These are phyloP conservation scores for Mortierella sp. DNA, from an alignment of 371 early-diverging fungal species.

Conservation along the genomic window DNA sequence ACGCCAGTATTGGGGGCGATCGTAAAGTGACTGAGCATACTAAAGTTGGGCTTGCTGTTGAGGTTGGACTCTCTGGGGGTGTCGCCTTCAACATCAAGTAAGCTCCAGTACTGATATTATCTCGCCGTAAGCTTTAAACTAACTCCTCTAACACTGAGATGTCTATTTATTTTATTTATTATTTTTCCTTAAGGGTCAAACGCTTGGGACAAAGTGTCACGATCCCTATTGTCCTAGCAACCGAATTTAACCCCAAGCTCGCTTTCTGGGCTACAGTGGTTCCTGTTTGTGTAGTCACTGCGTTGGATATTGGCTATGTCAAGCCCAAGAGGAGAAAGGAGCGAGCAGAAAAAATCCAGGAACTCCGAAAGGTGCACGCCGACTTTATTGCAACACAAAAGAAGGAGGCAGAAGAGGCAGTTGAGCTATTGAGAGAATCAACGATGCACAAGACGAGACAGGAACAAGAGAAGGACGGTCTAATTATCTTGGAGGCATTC, in stretches of 20 bases:
- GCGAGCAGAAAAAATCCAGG: constrained; percentile 73
- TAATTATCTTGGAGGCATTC: constrained; percentile 88
- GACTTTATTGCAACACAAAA: constrained; percentile 79
- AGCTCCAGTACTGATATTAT: constrained; percentile 8
- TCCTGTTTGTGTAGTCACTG: constrained; percentile 74
- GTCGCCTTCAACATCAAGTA: constrained; percentile 80
- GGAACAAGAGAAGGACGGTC: constrained; percentile 78
- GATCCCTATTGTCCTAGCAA: constrained; percentile 85
- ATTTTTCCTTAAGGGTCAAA: constrained; percentile 64
- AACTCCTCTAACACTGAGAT: background rate
- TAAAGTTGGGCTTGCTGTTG: constrained; percentile 81
- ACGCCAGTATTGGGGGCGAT: constrained; percentile 69
- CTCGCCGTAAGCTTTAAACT: background rate
- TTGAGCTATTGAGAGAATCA: constrained; percentile 76
- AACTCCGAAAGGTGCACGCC: constrained; percentile 82
- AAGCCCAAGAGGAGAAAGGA: constrained; percentile 75
- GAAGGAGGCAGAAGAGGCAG: constrained; percentile 85
- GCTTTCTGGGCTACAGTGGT: constrained; percentile 76
- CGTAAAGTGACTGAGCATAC: constrained; percentile 75
- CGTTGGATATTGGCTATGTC: constrained; percentile 77
- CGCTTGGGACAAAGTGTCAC: constrained; percentile 88
- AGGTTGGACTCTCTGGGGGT: constrained; percentile 80
- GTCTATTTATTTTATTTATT: background rate
- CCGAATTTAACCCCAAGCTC: constrained; percentile 76
- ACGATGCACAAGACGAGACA: constrained; percentile 75